Percentiles rank a stretch among this genome's conserved stretches.
Evolutionary conservation across 805 yeast genomes (phyloP).

Genomic region (Ogataea wickerhamii): DNA sequence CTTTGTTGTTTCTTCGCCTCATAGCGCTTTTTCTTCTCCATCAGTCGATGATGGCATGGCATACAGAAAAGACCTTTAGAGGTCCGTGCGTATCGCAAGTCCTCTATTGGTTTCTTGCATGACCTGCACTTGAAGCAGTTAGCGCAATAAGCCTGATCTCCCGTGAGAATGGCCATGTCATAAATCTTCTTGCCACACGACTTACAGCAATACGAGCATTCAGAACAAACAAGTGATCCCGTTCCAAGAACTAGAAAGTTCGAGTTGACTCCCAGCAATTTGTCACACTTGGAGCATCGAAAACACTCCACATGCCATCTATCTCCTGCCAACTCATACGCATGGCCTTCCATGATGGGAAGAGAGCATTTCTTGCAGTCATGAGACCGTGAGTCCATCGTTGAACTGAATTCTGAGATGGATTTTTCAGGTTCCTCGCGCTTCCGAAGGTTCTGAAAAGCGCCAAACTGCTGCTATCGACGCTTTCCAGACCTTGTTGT

Average conservation of each 20-base stretch:
- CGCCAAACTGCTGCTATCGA: too few relatives aligned
- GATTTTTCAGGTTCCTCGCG: too few relatives aligned
- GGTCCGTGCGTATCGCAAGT: slow-evolving; percentile 86
- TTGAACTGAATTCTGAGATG: too few relatives aligned
- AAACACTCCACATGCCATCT: slow-evolving; percentile 97
- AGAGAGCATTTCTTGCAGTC: slow-evolving; percentile 38
- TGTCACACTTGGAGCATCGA: slow-evolving; percentile 79
- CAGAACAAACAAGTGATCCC: slow-evolving; percentile 84
- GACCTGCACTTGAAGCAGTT: slow-evolving; percentile 85
- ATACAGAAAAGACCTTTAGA: slow-evolving; percentile 91
- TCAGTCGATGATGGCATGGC: slow-evolving; percentile 80
- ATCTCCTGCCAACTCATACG: slow-evolving; percentile 90
- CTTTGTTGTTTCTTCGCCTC: slow-evolving; percentile 40
- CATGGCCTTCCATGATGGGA: slow-evolving; percentile 82
- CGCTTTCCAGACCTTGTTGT: too few relatives aligned
- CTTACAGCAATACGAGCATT: slow-evolving; percentile 88
- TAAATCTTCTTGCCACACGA: slow-evolving; percentile 84
- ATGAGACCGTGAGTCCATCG: slow-evolving; percentile 18
- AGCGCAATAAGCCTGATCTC: slow-evolving; percentile 92
- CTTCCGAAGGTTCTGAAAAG: too few relatives aligned
- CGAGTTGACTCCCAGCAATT: slow-evolving; percentile 77
- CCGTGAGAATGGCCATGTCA: slow-evolving; percentile 90
- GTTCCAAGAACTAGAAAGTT: slow-evolving; percentile 90
- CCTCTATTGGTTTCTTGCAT: slow-evolving; percentile 82
- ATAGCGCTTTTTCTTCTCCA: slow-evolving; percentile 70